phyloP scores from a whole-genome alignment of 257 asterid species.

The Leptodermis oblonga region DNA sequence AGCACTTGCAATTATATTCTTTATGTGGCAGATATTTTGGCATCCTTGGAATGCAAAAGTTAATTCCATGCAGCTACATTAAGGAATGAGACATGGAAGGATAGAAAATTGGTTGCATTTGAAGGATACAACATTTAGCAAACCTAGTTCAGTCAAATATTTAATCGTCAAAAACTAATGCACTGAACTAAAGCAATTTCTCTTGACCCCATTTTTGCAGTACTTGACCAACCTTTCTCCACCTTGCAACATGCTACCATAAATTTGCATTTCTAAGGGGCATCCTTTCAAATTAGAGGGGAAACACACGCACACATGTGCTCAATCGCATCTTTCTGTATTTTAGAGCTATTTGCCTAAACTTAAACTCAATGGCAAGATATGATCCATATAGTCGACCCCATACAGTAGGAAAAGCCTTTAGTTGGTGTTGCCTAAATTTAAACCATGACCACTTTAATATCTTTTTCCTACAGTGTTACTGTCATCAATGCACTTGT shows the following conservation, averaged over 20 bases:
- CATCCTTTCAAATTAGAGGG: not conserved
- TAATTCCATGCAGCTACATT: not conserved
- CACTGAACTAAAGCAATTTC: conserved; percentile 1
- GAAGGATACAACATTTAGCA: not conserved
- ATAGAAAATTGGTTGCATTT: not conserved
- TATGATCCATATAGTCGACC: no score
- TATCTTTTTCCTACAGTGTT: not conserved
- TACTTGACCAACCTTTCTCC: not conserved
- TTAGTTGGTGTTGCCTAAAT: not conserved
- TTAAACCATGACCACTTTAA: not conserved
- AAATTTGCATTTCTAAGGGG: not conserved
- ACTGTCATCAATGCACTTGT: not conserved
- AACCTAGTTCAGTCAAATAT: not conserved
- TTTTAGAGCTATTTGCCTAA: not conserved
- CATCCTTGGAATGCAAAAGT: not conserved
- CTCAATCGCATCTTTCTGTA: not conserved
- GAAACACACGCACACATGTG: not conserved
- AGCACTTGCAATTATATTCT: not conserved
- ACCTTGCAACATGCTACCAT: not conserved
- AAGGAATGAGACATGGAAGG: not conserved
- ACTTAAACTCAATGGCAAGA: no score
- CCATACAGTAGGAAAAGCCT: no score
- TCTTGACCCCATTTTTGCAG: not conserved
- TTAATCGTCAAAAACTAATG: not conserved
- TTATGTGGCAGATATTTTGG: not conserved